Conservation (phyloP, 305 asterid species). For the Caryopteris hybrid region DNA sequence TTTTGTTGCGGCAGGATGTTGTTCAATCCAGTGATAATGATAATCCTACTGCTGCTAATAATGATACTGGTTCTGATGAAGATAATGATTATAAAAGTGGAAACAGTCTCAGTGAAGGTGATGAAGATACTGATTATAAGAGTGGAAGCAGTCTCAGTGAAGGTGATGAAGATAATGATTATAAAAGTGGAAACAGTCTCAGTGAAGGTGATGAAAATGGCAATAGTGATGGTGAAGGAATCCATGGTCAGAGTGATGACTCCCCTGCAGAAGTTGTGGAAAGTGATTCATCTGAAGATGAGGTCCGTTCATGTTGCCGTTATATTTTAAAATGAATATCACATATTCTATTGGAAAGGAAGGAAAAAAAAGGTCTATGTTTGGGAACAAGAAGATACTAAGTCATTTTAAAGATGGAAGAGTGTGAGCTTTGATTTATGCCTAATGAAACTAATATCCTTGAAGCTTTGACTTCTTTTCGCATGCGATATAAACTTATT, state of each 20-base stretch:
- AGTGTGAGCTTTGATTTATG: background rate
- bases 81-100: no score
- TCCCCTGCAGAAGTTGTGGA: constrained; percentile 56
- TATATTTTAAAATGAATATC: background rate
- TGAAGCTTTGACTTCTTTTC: background rate
- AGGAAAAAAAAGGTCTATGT: background rate
- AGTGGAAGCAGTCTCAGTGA: no score
- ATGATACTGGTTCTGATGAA: constrained; percentile 1
- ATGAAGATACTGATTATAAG: no score
- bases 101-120: no score
- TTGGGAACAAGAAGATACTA: background rate
- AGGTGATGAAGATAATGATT: no score
- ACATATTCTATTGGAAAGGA: background rate
- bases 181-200: constrained; percentile 20
- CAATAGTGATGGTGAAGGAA: constrained; percentile 21
- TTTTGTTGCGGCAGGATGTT: constrained; percentile 37
- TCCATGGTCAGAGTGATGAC: constrained; percentile 42
- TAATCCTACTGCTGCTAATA: constrained; percentile 6
- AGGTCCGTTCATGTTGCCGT: constrained; percentile 43
- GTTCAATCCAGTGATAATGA: constrained; percentile 31
- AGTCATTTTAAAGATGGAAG: background rate
- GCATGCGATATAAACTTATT: background rate
- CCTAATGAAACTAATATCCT: background rate
- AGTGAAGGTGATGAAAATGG: constrained; percentile 29
- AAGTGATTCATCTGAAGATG: constrained; percentile 99